Evolutionary conservation across 192 early-diverging fungal genomes (phyloP).

Genomic region (Coemansia sp.): DNA sequence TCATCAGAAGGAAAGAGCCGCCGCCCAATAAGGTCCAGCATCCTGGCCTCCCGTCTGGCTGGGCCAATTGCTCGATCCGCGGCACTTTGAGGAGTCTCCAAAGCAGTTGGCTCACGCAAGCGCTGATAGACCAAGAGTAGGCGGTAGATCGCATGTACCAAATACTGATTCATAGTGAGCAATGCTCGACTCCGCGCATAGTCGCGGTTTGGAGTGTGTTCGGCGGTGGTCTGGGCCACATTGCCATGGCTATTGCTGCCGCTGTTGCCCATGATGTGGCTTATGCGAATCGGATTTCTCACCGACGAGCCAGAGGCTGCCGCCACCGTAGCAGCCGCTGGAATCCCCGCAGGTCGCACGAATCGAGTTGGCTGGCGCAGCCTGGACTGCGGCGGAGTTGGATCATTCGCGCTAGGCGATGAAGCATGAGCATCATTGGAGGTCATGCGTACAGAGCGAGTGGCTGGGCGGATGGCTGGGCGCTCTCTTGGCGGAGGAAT

Average conservation of each 20-base stretch:
- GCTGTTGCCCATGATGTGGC: conserved; percentile 4
- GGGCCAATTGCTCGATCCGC: background rate
- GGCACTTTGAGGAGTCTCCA: background rate
- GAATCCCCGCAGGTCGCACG: background rate
- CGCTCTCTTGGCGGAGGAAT: background rate
- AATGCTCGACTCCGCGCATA: background rate
- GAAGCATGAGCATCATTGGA: background rate
- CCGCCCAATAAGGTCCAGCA: background rate
- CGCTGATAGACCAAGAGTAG: background rate
- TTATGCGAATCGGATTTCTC: conserved; percentile 12
- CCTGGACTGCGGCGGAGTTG: background rate
- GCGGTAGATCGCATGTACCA: background rate
- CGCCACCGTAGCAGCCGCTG: background rate
- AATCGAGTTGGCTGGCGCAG: conserved; percentile 1
- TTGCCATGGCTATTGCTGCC: background rate
- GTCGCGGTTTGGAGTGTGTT: background rate
- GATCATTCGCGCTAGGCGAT: background rate
- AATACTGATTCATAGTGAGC: background rate
- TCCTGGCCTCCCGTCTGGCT: background rate
- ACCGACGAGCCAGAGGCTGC: background rate
- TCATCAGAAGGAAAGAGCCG: background rate
- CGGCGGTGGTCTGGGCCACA: background rate
- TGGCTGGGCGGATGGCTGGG: background rate
- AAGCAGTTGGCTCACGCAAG: background rate
- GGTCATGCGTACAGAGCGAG: background rate